Base-by-base conservation (phyloP, 495 filamentous ascomycete genomes). In the Aspergillus biplanus region DNA sequence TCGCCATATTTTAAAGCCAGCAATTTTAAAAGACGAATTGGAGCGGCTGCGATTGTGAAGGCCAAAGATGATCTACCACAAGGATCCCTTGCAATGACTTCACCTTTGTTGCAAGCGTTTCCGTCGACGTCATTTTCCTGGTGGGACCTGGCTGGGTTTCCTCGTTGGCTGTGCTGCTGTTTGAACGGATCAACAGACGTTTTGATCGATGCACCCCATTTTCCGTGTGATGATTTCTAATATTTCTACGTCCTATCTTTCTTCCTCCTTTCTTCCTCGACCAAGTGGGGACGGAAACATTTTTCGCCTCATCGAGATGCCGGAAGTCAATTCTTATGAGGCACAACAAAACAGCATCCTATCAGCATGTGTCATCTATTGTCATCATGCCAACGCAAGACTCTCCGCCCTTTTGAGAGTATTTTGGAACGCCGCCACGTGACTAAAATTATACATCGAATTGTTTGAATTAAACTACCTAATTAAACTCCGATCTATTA, bases 401-500 rank as follows among this genome's bases (percentile, higher is more conserved):
- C 21, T 2, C 7, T 39, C 4, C 1, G 8, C 37, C 37, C 13
- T 39, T 13, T 8, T 39, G 35, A 8, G 1, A 39, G 37, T 39
- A 39, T 39, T 39, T 6, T 4, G 7, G 7, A 8, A 39, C 13
- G 4, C 46, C 5, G 15, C 1, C n/a, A n/a, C 9, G 18, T 44
- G 6, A 33, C 15, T 5, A 1, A 16, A 49, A 49, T 18, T 18
- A 44, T 44, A 4, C 39, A 44, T 15, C 27, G 27, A 33, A 53
- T 53, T 53, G 33, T 53, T 32, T 53, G 27, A 53, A 33, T 56
- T 39, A 9, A 50, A 21, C n/a, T 50, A 27, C 21, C 8, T 21
- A 37, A 31, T 48, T 37, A 37, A 39, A 56, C 18, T 33, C 58
- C 52, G n/a, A 33, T 68, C 66, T 61, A 69, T 61, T 15, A 44